Evolutionary conservation across 495 filamentous ascomycete species (phyloP), one percentile per base, ranked within the genome.

Genomic region (Aspergillus egyptiacus): DNA sequence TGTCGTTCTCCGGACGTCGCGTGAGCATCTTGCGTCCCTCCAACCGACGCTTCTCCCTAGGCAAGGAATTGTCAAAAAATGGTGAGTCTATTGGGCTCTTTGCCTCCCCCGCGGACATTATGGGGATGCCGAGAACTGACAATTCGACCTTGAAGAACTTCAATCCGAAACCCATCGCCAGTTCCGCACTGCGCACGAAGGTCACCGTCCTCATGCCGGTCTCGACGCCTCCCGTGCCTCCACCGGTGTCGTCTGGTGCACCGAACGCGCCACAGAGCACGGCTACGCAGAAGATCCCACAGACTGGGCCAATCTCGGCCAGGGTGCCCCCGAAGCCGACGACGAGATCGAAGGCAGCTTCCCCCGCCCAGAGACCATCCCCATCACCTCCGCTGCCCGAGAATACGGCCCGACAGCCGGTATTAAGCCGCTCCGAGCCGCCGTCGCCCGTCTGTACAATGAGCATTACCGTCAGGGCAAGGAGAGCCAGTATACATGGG

Each of bases 331-430:
- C 7, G 89, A 97, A 64, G 90, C 90, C 49, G 91, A 95, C 48
- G 90, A 96, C 46, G 88, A 90, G 51, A 95, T 97, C 61, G 80
- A 82, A 55, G 86, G 90, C 37, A 91, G 85, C 67, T 96, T 96
- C 63, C 73, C 85, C 52, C 82, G 93, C n/a, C 91, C 91, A 6
- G 78, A 78, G n/a, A 71, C 70, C 11, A 84, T 96, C 61, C 81
- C 94, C 51, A 78, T 97, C 62, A 81, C 77, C 48, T 76, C 84
- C 49, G 77, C 76, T 39, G 80, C 85, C 14, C 76, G 91, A 55
- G 91, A 97, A 64, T 97, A 97, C 65, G 91, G 89, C 6, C 90
- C 91, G 15, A 95, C 89, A 3, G 86, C 91, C 14, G 91, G 91
- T 60, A 96, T 96, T 75, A 95, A 87, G 75, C 82, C 86, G 18